Percentiles rank a stretch among this genome's conserved stretches.
Evolutionary conservation across 768 basidiomycete species (phyloP).

Genomic region (Termitomyces eurrhizus): DNA sequence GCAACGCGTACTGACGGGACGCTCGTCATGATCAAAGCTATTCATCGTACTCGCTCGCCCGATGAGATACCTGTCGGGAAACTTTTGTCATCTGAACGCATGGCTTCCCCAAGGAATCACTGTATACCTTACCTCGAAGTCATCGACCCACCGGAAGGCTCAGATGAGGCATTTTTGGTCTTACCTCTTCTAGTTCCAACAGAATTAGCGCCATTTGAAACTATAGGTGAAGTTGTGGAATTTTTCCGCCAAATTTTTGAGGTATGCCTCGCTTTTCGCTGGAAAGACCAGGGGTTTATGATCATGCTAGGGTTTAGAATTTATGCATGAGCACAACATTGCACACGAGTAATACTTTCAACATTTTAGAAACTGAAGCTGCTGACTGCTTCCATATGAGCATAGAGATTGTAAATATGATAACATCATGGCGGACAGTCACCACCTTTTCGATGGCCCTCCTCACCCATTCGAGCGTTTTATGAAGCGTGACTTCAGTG

Average conservation of each 20-base stretch:
- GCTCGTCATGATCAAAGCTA: constrained; percentile 2
- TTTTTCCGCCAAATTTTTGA: constrained; percentile 12
- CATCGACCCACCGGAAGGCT: constrained; percentile 16
- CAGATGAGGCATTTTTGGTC: not conserved
- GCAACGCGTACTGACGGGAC: constrained; percentile 2
- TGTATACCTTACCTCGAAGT: constrained; percentile 25
- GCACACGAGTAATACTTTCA: constrained; percentile 25
- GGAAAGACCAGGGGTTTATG: not conserved
- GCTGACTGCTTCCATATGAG: not conserved
- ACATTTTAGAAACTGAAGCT: not conserved
- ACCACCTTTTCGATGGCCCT: constrained; percentile 5
- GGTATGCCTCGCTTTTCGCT: constrained; percentile 10
- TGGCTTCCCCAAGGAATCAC: constrained; percentile 23
- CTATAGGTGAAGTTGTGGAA: not conserved
- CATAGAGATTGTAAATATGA: constrained; percentile 15
- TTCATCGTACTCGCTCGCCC: not conserved
- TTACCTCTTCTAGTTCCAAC: constrained; percentile 1
- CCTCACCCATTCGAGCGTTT: constrained; percentile 5
- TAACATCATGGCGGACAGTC: constrained; percentile 17
- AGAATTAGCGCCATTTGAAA: not conserved
- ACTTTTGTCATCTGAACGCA: not conserved
- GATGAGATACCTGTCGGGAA: constrained; percentile 3
- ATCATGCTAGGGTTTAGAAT: constrained; percentile 25
- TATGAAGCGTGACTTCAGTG: constrained; percentile 9
- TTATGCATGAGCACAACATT: constrained; percentile 29